These are phyloP conservation scores for Hypoxylon rubiginosum DNA, from an alignment of 2,329 filamentous ascomycete genomes.

Conservation along the genomic window DNA sequence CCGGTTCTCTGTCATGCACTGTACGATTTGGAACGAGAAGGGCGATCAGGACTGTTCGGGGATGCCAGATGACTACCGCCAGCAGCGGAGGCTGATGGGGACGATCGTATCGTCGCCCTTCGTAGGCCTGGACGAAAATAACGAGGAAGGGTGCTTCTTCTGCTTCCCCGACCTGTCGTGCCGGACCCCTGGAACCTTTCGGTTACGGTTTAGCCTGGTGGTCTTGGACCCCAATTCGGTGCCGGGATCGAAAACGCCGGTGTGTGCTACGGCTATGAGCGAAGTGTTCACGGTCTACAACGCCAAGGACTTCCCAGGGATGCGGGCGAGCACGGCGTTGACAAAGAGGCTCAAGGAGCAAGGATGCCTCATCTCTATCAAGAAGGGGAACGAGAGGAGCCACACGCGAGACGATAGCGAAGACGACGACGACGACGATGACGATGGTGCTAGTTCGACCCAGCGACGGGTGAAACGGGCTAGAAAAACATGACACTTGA, in stretches of 20 bases:
- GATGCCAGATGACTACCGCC: slow-evolving; percentile 78
- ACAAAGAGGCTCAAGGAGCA: slow-evolving; percentile 82
- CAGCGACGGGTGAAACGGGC: slow-evolving; percentile 45
- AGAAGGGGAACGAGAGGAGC: slow-evolving; percentile 82
- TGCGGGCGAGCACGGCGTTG: slow-evolving; percentile 81
- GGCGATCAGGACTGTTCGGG: slow-evolving; percentile 76
- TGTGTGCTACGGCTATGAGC: slow-evolving; percentile 69
- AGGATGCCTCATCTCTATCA: slow-evolving; percentile 86
- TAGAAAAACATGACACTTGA: slow-evolving; percentile 38
- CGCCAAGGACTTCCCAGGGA: slow-evolving; percentile 88
- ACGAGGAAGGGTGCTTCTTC: slow-evolving; percentile 84
- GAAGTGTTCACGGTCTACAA: slow-evolving; percentile 84
- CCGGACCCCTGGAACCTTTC: slow-evolving; percentile 80
- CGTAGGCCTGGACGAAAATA: slow-evolving; percentile 79
- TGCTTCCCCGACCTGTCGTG: slow-evolving; percentile 87
- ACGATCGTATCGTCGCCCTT: slow-evolving; percentile 83
- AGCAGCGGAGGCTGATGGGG: slow-evolving; percentile 83
- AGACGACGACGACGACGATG: slow-evolving; percentile 59
- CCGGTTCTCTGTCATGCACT: slow-evolving; percentile 79
- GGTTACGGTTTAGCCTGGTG: slow-evolving; percentile 80
- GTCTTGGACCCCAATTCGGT: slow-evolving; percentile 75
- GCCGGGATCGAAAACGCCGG: slow-evolving; percentile 65
- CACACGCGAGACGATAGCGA: slow-evolving; percentile 59
- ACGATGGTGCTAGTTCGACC: slow-evolving; percentile 33
- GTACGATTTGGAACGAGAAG: slow-evolving; percentile 79